Evolutionary conservation across 345 rosid species (phyloP).

Genomic region (Acer saccharum): DNA sequence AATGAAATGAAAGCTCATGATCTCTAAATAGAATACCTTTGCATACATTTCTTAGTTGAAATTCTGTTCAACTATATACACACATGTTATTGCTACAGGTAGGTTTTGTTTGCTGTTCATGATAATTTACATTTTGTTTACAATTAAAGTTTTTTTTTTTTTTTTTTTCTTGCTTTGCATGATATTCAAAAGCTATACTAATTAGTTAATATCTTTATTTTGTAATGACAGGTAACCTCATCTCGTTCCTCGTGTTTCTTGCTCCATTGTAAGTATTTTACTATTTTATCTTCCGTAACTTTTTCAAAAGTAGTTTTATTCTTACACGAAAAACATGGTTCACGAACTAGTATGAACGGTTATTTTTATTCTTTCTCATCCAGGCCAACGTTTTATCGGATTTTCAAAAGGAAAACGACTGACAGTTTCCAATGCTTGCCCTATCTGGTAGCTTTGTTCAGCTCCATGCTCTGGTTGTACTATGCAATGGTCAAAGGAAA

Average conservation of each 20-base stretch:
- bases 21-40: background rate
- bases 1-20: background rate
- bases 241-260: conserved; percentile 72
- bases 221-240: conserved; percentile 59
- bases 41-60: background rate
- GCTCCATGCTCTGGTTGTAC: conserved; percentile 91
- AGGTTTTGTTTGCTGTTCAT: background rate
- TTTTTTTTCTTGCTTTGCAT: too few relatives aligned
- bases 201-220: background rate
- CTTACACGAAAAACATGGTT: too few relatives aligned
- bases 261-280: conserved; percentile 77
- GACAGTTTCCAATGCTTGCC: conserved; percentile 85
- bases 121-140: background rate
- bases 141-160: too few relatives aligned
- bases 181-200: too few relatives aligned
- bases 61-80: conserved; percentile 1
- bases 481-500: conserved; percentile 65
- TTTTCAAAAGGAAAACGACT: conserved; percentile 67
- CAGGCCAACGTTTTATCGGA: conserved; percentile 83
- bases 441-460: conserved; percentile 80
- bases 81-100: background rate
- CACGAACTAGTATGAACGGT: background rate
- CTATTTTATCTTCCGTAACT: background rate
- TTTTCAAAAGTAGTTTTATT: too few relatives aligned
- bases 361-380: background rate